Conservation (phyloP, 2,329 filamentous ascomycete species). For the Triangularia setosa region DNA sequence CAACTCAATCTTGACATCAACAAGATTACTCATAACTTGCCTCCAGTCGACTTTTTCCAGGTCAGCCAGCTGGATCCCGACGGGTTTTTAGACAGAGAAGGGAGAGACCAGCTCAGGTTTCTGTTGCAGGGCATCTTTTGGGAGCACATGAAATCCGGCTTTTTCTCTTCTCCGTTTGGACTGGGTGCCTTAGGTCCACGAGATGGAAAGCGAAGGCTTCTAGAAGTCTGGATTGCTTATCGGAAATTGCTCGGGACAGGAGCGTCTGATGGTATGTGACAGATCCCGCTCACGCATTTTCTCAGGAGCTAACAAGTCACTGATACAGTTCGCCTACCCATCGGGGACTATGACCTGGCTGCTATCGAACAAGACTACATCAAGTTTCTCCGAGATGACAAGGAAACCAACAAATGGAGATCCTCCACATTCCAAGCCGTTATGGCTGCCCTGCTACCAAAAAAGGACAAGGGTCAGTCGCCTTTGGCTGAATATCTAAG, state of each 20-base stretch:
- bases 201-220: constrained; percentile 11
- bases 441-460: constrained; percentile 18
- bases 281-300: neutral
- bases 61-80: constrained; percentile 16
- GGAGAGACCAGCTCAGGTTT: constrained; percentile 16
- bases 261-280: neutral
- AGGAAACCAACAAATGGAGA: constrained; percentile 27
- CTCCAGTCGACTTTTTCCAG: constrained; percentile 6
- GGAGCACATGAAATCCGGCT: constrained; percentile 22
- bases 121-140: constrained; percentile 24
- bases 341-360: neutral
- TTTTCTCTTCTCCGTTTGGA: constrained; percentile 27
- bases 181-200: constrained; percentile 24
- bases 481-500: neutral
- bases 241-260: constrained; percentile 14
- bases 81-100: constrained; percentile 21
- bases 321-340: neutral
- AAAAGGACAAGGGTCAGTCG: neutral
- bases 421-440: constrained; percentile 28
- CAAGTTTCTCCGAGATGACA: constrained; percentile 20
- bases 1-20: constrained; percentile 23
- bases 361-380: constrained; percentile 10
- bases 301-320: neutral
- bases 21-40: constrained; percentile 21
- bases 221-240: constrained; percentile 20